A percentile compares a stretch with the other conserved stretches of the same genome.
Evolutionary conservation across 306 rosid species (phyloP).

Genomic region (Gynostemma pentaphyllum): DNA sequence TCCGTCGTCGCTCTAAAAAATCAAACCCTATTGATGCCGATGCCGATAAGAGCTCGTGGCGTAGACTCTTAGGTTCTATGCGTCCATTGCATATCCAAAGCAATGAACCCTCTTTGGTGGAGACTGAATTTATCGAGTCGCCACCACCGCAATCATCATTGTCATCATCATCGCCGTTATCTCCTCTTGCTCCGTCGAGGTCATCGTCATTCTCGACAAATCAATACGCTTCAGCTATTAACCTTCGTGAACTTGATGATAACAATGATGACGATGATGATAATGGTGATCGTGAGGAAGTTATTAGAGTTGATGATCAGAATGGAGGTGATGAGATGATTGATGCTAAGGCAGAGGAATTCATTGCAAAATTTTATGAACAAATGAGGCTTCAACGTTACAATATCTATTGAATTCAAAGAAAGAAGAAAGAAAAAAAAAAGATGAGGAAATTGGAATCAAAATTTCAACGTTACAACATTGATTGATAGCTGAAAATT

Average conservation of each 20-base stretch:
- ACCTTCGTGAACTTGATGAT: background rate
- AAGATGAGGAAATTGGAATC: too few species aligned
- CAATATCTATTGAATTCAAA: conserved; percentile 21
- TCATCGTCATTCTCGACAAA: background rate
- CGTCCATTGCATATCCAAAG: background rate
- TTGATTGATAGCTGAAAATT: too few species aligned
- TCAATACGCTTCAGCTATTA: background rate
- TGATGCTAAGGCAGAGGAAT: conserved; percentile 64
- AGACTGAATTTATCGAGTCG: background rate
- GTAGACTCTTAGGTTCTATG: background rate
- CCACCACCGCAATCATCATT: background rate
- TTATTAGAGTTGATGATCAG: background rate
- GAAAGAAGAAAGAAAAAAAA: background rate
- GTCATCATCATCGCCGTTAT: background rate
- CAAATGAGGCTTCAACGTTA: conserved; percentile 51
- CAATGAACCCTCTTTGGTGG: background rate
- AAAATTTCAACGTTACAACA: too few species aligned
- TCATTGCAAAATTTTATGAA: conserved; percentile 55
- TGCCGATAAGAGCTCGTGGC: background rate
- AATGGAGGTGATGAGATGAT: conserved; percentile 40
- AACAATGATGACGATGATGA: background rate
- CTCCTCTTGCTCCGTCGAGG: background rate
- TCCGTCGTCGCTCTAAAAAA: conserved; percentile 35
- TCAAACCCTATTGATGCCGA: conserved; percentile 9
- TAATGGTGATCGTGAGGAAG: background rate